Conservation (phyloP, 1,284 basidiomycete species). For the Trametes hirsuta region DNA sequence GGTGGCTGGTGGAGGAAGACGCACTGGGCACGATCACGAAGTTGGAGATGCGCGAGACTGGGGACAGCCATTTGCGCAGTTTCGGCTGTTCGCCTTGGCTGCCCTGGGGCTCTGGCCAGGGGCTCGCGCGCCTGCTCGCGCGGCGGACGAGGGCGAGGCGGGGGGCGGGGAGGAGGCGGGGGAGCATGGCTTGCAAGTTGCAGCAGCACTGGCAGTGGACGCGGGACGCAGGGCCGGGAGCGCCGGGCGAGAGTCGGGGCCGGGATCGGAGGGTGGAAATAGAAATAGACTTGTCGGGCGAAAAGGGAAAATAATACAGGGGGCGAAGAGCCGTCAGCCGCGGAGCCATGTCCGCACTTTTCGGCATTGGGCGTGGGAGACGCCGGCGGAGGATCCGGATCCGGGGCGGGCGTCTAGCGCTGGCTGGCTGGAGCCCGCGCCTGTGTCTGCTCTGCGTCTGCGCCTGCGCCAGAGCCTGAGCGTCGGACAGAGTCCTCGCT, state of each 20-base stretch:
- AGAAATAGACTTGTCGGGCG: constrained; percentile 11
- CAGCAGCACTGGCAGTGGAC: too few relatives aligned
- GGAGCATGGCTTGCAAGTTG: constrained; percentile 18
- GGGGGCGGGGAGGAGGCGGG: neutral
- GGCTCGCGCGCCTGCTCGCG: constrained; percentile 20
- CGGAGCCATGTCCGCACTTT: constrained; percentile 30
- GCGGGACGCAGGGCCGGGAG: constrained; percentile 3
- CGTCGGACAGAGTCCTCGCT: neutral
- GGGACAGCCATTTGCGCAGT: constrained; percentile 28
- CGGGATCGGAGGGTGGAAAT: constrained; percentile 15
- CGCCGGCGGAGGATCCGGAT: constrained; percentile 9
- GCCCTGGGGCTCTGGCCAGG: constrained; percentile 25
- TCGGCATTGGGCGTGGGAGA: constrained; percentile 21
- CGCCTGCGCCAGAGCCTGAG: neutral
- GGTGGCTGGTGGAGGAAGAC: neutral
- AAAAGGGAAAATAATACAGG: constrained; percentile 10
- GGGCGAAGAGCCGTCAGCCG: neutral
- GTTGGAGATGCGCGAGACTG: constrained; percentile 30
- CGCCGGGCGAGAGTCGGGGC: constrained; percentile 19
- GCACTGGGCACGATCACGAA: constrained; percentile 34
- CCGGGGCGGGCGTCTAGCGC: too few relatives aligned
- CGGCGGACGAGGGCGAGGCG: constrained; percentile 4
- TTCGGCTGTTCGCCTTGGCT: constrained; percentile 7
- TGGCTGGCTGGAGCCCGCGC: too few relatives aligned
- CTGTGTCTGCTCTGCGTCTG: constrained; percentile 16